phyloP scores from a whole-genome alignment of 2,329 filamentous ascomycete species.

The Neonectria coccinea region DNA sequence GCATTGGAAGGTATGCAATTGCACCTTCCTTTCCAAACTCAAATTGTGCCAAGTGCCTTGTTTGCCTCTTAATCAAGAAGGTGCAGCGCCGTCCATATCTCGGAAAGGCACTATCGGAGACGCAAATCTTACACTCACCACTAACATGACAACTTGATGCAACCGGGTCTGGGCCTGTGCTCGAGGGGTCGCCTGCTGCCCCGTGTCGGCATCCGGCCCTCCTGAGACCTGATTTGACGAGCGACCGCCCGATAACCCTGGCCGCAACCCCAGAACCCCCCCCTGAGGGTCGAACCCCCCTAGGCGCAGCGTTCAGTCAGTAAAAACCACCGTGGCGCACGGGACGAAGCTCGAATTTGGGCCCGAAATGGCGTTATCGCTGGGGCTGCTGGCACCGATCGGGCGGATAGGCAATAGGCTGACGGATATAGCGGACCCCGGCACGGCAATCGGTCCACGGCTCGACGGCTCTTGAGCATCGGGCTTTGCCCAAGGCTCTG shows the following conservation, averaged over 20 bases:
- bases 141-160: slow-evolving; percentile 13
- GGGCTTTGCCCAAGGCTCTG: neutral
- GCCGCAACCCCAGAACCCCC: slow-evolving; percentile 1
- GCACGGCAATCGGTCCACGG: slow-evolving; percentile 42
- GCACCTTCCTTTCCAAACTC: neutral
- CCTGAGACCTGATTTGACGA: slow-evolving; percentile 5
- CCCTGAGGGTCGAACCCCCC: slow-evolving; percentile 19
- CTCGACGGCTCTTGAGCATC: slow-evolving; percentile 23
- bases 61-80: neutral
- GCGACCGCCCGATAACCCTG: slow-evolving; percentile 14
- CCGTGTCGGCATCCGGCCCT: slow-evolving; percentile 9
- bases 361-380: slow-evolving; percentile 45
- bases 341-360: slow-evolving; percentile 41
- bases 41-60: neutral
- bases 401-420: slow-evolving; percentile 34
- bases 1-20: neutral
- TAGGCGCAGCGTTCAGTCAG: slow-evolving; percentile 22
- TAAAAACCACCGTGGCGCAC: slow-evolving; percentile 30
- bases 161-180: slow-evolving; percentile 3
- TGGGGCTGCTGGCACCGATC: slow-evolving; percentile 41
- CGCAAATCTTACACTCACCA: slow-evolving; percentile 4
- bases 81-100: neutral
- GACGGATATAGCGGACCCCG: slow-evolving; percentile 37
- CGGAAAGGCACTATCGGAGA: neutral
- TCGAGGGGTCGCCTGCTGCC: neutral